Evolutionary conservation across 306 rosid species (phyloP).

Genomic region (Morella rubra): DNA sequence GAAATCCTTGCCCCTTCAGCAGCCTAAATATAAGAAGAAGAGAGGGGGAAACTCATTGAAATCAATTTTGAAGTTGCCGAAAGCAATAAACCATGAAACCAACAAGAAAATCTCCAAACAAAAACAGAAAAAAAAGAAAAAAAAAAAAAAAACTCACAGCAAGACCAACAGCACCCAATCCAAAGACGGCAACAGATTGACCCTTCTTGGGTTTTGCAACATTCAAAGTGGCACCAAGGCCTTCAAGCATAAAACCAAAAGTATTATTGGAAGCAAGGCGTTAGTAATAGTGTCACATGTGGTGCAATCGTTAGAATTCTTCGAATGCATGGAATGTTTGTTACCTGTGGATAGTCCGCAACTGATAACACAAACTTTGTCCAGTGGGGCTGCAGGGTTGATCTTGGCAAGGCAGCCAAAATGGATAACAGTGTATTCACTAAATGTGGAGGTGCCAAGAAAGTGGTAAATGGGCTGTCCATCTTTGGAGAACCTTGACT

Average conservation of each 20-base stretch:
- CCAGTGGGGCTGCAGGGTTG: constrained; percentile 87
- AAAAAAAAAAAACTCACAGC: constrained; percentile 63
- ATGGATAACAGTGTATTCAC: constrained; percentile 80
- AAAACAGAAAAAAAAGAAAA: constrained; percentile 33
- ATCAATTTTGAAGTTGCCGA: neutral
- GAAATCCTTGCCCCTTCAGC: constrained; percentile 88
- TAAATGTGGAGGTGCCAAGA: constrained; percentile 86
- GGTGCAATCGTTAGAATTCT: neutral
- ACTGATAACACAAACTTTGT: constrained; percentile 87
- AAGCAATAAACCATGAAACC: neutral
- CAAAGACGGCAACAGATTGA: constrained; percentile 75
- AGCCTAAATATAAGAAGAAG: constrained; percentile 43
- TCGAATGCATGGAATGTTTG: constrained; percentile 3
- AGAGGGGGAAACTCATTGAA: neutral
- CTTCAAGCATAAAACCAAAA: constrained; percentile 33
- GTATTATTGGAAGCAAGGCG: neutral
- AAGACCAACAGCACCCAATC: too few relatives aligned
- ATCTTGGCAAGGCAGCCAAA: constrained; percentile 79
- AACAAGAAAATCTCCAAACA: too few relatives aligned
- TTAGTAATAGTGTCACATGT: neutral
- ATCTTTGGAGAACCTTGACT: constrained; percentile 51
- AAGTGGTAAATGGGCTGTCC: constrained; percentile 86
- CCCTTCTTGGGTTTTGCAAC: constrained; percentile 88
- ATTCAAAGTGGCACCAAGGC: constrained; percentile 83
- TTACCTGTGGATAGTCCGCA: constrained; percentile 90